A percentile compares a stretch with the other conserved stretches of the same genome.
Evolutionary conservation across 2,329 filamentous ascomycete genomes (phyloP).

Genomic region (Apiospora hydei): DNA sequence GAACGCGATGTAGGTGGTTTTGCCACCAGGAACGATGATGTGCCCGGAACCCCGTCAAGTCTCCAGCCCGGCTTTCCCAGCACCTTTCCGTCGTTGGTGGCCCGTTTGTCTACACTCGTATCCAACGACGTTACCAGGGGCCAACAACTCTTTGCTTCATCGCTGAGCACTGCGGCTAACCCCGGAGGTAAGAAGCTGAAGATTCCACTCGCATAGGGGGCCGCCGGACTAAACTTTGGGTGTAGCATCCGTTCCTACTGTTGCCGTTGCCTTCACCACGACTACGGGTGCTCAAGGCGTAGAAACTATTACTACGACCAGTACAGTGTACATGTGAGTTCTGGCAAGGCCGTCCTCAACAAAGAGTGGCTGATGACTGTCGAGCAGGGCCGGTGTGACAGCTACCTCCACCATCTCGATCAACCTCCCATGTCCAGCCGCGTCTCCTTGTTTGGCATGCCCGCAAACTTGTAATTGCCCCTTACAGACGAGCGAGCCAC

Average conservation of each 20-base stretch:
- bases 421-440: constrained; percentile 30
- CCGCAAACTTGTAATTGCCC: constrained; percentile 3
- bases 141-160: constrained; percentile 29
- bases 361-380: not conserved
- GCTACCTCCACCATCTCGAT: not conserved
- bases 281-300: not conserved
- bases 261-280: not conserved
- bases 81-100: not conserved
- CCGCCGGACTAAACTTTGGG: not conserved
- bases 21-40: not conserved
- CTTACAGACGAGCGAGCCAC: not conserved
- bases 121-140: not conserved
- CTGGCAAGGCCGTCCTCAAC: not conserved
- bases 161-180: constrained; percentile 10
- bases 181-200: constrained; percentile 23
- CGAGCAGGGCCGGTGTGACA: not conserved
- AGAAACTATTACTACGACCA: constrained; percentile 9
- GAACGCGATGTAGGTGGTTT: not conserved
- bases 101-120: not conserved
- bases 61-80: not conserved
- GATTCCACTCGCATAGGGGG: not conserved
- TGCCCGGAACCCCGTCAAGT: not conserved
- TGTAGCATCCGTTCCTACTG: constrained; percentile 4
- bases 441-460: constrained; percentile 4
- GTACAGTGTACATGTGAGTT: constrained; percentile 18